Evolutionary conservation across 768 basidiomycete genomes (phyloP), one percentile per base, ranked within the genome.

Genomic region (Neoboletus magnificus): DNA sequence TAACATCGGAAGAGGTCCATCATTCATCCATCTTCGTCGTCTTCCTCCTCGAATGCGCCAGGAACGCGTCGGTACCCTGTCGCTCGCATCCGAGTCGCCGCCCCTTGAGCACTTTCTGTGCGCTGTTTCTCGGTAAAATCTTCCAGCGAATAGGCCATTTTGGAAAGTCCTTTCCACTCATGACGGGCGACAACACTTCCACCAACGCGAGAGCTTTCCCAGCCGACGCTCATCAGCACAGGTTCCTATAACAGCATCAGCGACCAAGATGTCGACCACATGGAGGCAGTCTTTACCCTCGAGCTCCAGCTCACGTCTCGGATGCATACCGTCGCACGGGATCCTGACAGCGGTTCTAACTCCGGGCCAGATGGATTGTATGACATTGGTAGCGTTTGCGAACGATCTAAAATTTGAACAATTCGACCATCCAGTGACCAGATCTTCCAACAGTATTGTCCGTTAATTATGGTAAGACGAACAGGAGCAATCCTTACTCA

Each of bases 251-350:
- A 36, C 36, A 22, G 16, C 23, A 59, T 59, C 20, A 58, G 45
- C 39, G 33, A 45, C 18, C 36, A 46, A 25, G n/a, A 57, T 36
- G 23, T 49, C 37, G 39, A 39, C 37, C n/a, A 22, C 10, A 20
- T 11, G 30, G 27, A 25, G 16, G 35, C 16, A 11, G 37, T n/a
- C 20, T 56, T 63, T 69, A 88, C 89, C 77, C 83, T 82, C 32
- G 89, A 84, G 69, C 93, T 93, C 97, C 97, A 99, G 67, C 89
- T 89, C 57, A 98, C 93, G 66, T 98, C 96, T 41, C 96, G 85
- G 4, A 98, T 94, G 58, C 89, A 91, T 25, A 77, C 76, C 12
- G 65, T 65, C 48, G 63, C 55, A 42, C 70, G 67, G 56, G 65
- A 41, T n/a, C 72, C 67, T 1, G 44, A 33, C 20, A 66, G 61